phyloP scores from a whole-genome alignment of 2,329 filamentous ascomycete species.

The Arthroderma sp. region DNA sequence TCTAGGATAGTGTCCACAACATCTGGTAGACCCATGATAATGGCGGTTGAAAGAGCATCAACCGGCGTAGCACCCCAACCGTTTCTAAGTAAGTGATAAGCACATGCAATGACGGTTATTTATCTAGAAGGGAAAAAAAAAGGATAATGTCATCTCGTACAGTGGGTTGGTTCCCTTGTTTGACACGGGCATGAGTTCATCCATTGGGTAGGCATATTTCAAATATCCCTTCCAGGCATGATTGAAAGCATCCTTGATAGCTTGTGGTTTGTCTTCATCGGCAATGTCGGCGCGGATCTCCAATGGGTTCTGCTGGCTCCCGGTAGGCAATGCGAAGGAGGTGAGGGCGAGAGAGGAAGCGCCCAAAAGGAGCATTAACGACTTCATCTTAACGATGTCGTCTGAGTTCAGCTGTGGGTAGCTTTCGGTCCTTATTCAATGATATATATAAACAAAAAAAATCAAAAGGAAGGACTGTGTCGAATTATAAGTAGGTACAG shows the following conservation, averaged over 20 bases:
- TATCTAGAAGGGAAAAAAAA: not conserved
- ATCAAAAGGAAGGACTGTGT: not conserved
- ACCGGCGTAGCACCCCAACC: constrained; percentile 76
- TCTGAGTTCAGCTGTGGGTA: not conserved
- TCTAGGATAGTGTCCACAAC: constrained; percentile 60
- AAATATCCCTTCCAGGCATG: constrained; percentile 63
- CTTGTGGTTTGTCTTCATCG: constrained; percentile 38
- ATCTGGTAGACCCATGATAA: constrained; percentile 59
- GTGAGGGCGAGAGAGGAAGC: constrained; percentile 3
- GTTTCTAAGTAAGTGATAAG: constrained; percentile 44
- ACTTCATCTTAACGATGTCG: not conserved
- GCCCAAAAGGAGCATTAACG: not conserved
- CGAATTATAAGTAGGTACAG: not conserved
- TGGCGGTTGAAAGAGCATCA: constrained; percentile 66
- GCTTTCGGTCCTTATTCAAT: not conserved
- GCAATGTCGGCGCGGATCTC: not conserved
- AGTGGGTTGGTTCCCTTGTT: constrained; percentile 57
- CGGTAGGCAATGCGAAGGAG: constrained; percentile 8
- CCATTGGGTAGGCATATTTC: constrained; percentile 62
- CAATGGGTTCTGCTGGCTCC: not conserved
- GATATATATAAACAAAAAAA: not conserved
- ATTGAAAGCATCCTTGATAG: constrained; percentile 57
- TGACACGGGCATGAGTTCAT: constrained; percentile 58
- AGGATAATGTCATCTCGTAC: constrained; percentile 34
- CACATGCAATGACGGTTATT: not conserved